phyloP scores from a whole-genome alignment of 1,284 basidiomycete genomes.

The Sporisorium graminicola region DNA sequence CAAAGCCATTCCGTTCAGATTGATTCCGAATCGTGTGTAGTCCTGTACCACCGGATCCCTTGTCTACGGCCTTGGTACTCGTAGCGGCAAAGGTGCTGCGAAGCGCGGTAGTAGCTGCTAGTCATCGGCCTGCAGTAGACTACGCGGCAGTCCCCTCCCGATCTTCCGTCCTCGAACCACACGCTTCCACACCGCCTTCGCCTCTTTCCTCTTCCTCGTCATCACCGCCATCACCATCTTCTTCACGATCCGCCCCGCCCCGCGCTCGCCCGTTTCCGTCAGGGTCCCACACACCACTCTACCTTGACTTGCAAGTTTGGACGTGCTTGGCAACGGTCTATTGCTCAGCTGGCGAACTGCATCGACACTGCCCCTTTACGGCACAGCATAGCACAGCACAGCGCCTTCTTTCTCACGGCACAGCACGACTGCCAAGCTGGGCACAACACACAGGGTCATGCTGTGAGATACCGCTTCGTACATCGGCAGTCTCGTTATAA shows the following conservation, averaged over 20 bases:
- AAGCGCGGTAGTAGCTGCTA: neutral
- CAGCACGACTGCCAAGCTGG: constrained; percentile 7
- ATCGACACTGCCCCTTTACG: neutral
- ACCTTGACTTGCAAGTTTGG: neutral
- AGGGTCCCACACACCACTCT: neutral
- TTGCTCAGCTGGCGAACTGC: neutral
- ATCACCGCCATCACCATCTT: neutral
- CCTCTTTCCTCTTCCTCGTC: neutral
- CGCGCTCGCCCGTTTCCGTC: neutral
- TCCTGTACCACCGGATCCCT: neutral
- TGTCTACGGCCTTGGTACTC: no score
- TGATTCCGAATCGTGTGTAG: neutral
- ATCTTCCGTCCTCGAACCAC: constrained; percentile 4
- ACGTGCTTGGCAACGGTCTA: neutral
- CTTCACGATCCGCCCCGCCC: neutral
- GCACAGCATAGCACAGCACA: neutral
- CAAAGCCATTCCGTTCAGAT: neutral
- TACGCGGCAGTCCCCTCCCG: neutral
- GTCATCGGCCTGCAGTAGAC: neutral
- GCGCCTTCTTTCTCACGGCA: neutral
- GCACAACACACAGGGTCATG: constrained; percentile 5
- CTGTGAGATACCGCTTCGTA: neutral
- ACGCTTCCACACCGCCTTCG: neutral
- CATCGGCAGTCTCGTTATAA: neutral
- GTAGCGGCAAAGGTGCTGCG: neutral